These are phyloP conservation scores for Dendrobium huoshanense DNA, from an alignment of 106 monocot species.

Conservation along the genomic window DNA sequence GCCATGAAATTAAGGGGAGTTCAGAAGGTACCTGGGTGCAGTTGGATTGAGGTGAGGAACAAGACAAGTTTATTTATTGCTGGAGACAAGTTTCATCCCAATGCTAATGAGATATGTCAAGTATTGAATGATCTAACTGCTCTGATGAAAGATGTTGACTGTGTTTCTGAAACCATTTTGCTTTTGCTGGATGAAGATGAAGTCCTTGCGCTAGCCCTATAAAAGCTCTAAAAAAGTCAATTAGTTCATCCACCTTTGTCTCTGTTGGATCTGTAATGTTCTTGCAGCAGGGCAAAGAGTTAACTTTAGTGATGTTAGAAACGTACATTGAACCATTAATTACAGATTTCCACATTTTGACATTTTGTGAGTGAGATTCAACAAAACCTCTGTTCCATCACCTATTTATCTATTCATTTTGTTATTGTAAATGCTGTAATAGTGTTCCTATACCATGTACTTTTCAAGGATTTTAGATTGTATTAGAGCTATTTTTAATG, in stretches of 20 bases:
- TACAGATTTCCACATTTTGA: not conserved
- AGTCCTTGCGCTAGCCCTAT: not conserved
- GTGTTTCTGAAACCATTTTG: slow-evolving; percentile 18
- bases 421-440: too few species aligned
- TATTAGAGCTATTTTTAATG: too few species aligned
- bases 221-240: not conserved
- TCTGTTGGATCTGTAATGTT: not conserved
- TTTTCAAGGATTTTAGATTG: not conserved
- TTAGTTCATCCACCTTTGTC: not conserved
- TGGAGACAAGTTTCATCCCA: slow-evolving; percentile 49
- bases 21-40: slow-evolving; percentile 58
- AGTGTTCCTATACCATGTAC: too few species aligned
- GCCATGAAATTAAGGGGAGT: slow-evolving; percentile 44
- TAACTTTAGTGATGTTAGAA: not conserved
- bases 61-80: slow-evolving; percentile 48
- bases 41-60: slow-evolving; percentile 62
- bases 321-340: not conserved
- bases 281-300: not conserved
- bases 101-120: slow-evolving; percentile 27
- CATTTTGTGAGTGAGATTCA: too few species aligned
- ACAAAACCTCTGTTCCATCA: not conserved
- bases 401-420: too few species aligned
- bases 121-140: slow-evolving; percentile 23
- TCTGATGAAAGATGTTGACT: slow-evolving; percentile 32
- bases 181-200: slow-evolving; percentile 20